phyloP scores from a whole-genome alignment of 352 stramenopile species.

The Pythium dissotocum region DNA sequence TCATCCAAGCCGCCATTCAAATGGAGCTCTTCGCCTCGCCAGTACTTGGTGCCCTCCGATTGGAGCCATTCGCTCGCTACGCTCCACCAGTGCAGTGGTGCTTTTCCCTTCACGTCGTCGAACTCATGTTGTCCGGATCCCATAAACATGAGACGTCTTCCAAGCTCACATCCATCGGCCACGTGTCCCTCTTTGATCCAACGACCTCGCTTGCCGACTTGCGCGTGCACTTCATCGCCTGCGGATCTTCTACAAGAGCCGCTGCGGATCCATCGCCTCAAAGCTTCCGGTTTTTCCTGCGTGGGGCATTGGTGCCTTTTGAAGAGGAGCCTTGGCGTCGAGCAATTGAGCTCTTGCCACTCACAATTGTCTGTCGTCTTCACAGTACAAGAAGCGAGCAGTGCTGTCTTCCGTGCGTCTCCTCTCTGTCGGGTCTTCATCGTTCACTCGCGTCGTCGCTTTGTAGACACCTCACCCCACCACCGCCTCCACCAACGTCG shows the following conservation, averaged over 20 bases:
- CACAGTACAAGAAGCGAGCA: not conserved
- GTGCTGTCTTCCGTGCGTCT: constrained; percentile 1
- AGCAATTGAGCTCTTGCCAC: constrained; percentile 16
- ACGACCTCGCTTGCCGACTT: constrained; percentile 6
- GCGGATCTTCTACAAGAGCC: too few species aligned
- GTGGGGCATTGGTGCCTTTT: not conserved
- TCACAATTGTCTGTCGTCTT: constrained; percentile 12
- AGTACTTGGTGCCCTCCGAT: not conserved
- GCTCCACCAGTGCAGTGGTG: not conserved
- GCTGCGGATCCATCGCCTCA: not conserved
- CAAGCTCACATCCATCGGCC: constrained; percentile 10
- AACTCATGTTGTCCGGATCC: not conserved
- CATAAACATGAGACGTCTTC: not conserved
- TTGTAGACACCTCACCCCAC: not conserved
- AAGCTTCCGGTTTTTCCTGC: constrained; percentile 19
- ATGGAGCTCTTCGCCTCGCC: not conserved
- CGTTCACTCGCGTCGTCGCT: not conserved
- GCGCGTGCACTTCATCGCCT: constrained; percentile 4
- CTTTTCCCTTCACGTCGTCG: constrained; percentile 10
- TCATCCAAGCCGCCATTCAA: not conserved
- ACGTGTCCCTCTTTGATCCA: not conserved
- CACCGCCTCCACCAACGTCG: not conserved
- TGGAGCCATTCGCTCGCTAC: not conserved
- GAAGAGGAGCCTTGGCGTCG: constrained; percentile 15
- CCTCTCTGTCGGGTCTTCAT: constrained; percentile 2